A percentile compares a stretch with the other conserved stretches of the same genome.
Conservation (phyloP, 495 filamentous ascomycete genomes). For the Daldinia concentrica region DNA sequence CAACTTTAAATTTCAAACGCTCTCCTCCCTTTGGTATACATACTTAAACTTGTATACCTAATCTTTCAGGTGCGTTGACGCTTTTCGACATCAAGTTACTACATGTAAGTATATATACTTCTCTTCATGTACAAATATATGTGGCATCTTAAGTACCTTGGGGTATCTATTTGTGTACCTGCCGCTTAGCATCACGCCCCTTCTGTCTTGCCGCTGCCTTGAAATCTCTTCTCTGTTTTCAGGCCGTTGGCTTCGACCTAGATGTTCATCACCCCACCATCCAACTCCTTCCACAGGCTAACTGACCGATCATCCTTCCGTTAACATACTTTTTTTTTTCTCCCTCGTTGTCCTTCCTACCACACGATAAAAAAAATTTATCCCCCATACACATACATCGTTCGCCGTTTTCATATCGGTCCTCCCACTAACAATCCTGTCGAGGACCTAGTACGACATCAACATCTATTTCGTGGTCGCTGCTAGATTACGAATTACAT, state of each 20-base stretch:
- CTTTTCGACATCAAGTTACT: background rate
- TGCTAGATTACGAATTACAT: background rate
- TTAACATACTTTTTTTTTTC: slow-evolving; percentile 8
- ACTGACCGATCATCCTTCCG: slow-evolving; percentile 3
- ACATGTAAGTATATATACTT: background rate
- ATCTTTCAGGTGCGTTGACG: background rate
- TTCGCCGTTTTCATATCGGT: background rate
- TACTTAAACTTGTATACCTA: background rate
- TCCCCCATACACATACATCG: background rate
- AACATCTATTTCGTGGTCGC: background rate
- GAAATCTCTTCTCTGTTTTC: slow-evolving; percentile 9
- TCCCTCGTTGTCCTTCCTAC: background rate
- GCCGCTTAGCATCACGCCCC: slow-evolving; percentile 1
- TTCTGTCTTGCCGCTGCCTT: slow-evolving; percentile 5
- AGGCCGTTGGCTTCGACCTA: slow-evolving; percentile 5
- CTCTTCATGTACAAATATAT: background rate
- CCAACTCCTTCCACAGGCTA: background rate
- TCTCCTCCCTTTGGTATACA: background rate
- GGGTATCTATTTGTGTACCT: slow-evolving; percentile 7
- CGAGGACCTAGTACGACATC: background rate
- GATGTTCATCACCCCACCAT: slow-evolving; percentile 9
- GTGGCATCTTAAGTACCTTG: background rate
- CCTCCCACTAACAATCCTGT: background rate
- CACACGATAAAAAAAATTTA: slow-evolving; percentile 1
- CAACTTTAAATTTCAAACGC: background rate